Conservation (phyloP, 1,284 basidiomycete genomes). For the Fomitiporia mediterranea region DNA sequence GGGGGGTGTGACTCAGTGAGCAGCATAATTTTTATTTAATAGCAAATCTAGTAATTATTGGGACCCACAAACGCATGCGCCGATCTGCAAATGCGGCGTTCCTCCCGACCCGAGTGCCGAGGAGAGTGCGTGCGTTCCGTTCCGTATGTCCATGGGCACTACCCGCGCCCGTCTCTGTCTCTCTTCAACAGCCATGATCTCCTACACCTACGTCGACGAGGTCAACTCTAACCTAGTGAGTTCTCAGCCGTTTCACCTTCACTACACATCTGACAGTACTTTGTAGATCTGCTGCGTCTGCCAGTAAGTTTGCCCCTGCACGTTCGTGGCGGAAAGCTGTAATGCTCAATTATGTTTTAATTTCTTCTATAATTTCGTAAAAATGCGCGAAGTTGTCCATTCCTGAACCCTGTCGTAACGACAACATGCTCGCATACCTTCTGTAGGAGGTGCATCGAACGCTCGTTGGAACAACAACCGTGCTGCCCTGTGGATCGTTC, state of each 20-base stretch:
- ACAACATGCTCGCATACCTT: constrained; percentile 80
- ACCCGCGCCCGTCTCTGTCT: not conserved
- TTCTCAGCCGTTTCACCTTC: not conserved
- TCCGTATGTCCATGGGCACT: not conserved
- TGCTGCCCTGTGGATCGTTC: constrained; percentile 84
- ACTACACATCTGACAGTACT: not conserved
- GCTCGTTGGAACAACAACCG: constrained; percentile 55
- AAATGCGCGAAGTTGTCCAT: constrained; percentile 51
- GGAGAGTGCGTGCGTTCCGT: too few species aligned
- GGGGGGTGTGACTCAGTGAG: too few species aligned
- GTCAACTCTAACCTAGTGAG: constrained; percentile 31
- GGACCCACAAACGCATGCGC: too few species aligned
- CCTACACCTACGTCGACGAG: constrained; percentile 24
- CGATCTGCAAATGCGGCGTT: too few species aligned
- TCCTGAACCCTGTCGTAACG: constrained; percentile 69
- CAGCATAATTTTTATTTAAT: too few species aligned
- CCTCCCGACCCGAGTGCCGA: too few species aligned
- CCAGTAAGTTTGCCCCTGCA: constrained; percentile 46
- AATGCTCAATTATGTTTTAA: too few species aligned
- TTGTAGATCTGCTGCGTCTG: constrained; percentile 78
- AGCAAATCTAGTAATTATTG: too few species aligned
- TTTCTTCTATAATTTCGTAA: not conserved
- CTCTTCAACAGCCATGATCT: constrained; percentile 7
- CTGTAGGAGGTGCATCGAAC: constrained; percentile 69
- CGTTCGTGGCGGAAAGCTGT: too few species aligned